Evolutionary conservation across 208 protist species (phyloP), one percentile per base, ranked within the genome.

Genomic region (Trypanosoma cruzi): DNA sequence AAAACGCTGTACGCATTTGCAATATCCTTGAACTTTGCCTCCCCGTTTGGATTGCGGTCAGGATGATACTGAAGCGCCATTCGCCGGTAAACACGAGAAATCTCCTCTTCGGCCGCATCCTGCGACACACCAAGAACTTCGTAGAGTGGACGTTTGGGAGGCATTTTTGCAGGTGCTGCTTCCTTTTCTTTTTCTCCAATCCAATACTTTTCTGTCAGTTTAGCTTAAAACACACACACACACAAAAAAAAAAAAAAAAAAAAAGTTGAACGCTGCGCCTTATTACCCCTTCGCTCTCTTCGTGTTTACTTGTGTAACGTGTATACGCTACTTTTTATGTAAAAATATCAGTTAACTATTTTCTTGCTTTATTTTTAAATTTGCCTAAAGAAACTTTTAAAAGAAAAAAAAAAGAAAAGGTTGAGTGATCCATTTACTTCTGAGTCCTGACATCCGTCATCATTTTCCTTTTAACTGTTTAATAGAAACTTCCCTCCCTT

Each of bases 1-100:
- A 99, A 87, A 1, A 99, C 82, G n/a, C 98, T 90, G 75, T 99
- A 99, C 28, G 99, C 99, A 56, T 93, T 85, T 34, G 87, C 85
- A 48, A 99, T 93, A 44, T 79, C 60, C 59, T 94, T 94, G 75
- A 98, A 98, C 63, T 89, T 81, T 28, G 93, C 81, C 34, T 70
- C 75, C 32, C 92, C 92, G 44, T 93, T 80, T 0, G 84, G 88
- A 70, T 97, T 95, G 49, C 86, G 85, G 40, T 97, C 93, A 5
- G 93, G 93, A 71, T 97, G 93, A 76, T 89, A 96, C 61, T 92
- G 61, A 2, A 95, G 75, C 28, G 91, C 90, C 8, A 94, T 65
- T 2, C 71, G 77, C 24, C 90, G 75, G 69, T 97, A 96, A 0
- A 89, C 86, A 16, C 86, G 82, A 1, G 73, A 73, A 44, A 96